Percentiles rank a stretch among this genome's conserved stretches.
Evolutionary conservation across 352 stramenopile genomes (phyloP).

Genomic region (Elongisporangium undulatum): DNA sequence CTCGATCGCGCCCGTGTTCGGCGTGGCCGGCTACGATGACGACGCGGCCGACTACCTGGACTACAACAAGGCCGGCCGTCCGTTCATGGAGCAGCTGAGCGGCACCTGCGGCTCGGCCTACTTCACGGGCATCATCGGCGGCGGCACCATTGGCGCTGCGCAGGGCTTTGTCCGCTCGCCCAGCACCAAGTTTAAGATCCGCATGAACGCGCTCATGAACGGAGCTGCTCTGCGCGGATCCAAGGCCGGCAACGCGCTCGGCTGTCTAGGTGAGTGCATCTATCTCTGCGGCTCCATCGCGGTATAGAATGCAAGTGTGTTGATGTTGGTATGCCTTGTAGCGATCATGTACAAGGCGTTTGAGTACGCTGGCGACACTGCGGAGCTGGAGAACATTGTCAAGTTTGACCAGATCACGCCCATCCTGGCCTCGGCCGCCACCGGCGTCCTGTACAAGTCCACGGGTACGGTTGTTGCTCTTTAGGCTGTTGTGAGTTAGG

Average conservation of each 20-base stretch:
- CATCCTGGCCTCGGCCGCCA: conserved; percentile 77
- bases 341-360: conserved; percentile 87
- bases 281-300: neutral
- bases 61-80: conserved; percentile 79
- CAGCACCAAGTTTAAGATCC: conserved; percentile 86
- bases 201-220: conserved; percentile 89
- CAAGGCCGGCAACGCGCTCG: conserved; percentile 81
- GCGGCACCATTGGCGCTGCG: conserved; percentile 58
- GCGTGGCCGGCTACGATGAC: conserved; percentile 70
- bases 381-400: conserved; percentile 77
- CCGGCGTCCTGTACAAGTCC: conserved; percentile 85
- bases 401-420: conserved; percentile 83
- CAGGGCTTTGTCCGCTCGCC: conserved; percentile 69
- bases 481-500: neutral
- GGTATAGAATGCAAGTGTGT: conserved; percentile 1
- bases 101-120: conserved; percentile 77
- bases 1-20: conserved; percentile 83
- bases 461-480: conserved; percentile 26
- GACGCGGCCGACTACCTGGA: conserved; percentile 81
- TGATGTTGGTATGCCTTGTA: conserved; percentile 15
- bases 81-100: conserved; percentile 82
- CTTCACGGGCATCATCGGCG: conserved; percentile 82
- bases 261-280: conserved; percentile 63
- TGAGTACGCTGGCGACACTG: conserved; percentile 74
- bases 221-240: conserved; percentile 72